A percentile compares a stretch with the other conserved stretches of the same genome.
Evolutionary conservation across 179 eudicot genomes (phyloP).

Genomic region (Drosera spatulata): DNA sequence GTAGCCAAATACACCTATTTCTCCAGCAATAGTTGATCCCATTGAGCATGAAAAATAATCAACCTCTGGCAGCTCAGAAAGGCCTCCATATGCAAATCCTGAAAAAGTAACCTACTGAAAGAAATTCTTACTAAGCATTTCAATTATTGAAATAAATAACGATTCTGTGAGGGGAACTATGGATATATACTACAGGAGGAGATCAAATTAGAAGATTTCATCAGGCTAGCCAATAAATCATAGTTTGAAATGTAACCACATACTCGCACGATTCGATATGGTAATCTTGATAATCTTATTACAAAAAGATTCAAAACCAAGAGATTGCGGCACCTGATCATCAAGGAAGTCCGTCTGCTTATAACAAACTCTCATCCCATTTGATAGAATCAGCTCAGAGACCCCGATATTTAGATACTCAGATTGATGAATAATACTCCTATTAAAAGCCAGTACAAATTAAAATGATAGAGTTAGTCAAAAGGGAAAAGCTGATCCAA

Average conservation of each 20-base stretch:
- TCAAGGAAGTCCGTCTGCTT: constrained; percentile 79
- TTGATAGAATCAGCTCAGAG: constrained; percentile 69
- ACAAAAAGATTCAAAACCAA: background rate
- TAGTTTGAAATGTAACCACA: too few species aligned
- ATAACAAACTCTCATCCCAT: constrained; percentile 88
- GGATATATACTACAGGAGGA: background rate
- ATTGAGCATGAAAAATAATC: constrained; percentile 85
- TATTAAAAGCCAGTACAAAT: constrained; percentile 10
- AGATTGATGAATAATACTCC: constrained; percentile 49
- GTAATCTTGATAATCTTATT: too few species aligned
- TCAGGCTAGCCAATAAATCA: background rate
- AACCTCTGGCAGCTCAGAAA: constrained; percentile 76
- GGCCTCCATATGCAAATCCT: constrained; percentile 84
- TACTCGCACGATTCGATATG: too few species aligned
- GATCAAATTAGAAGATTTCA: background rate
- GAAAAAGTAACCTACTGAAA: constrained; percentile 71
- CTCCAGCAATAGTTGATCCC: constrained; percentile 88
- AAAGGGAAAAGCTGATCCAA: background rate
- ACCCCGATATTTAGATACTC: constrained; percentile 55
- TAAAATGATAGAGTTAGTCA: background rate
- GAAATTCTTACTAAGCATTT: constrained; percentile 11
- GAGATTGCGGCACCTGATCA: constrained; percentile 59
- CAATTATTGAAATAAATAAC: constrained; percentile 2
- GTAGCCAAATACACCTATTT: constrained; percentile 84
- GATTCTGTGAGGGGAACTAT: background rate